Evolutionary conservation across 345 rosid genomes (phyloP).

Genomic region (Salix purpurea): DNA sequence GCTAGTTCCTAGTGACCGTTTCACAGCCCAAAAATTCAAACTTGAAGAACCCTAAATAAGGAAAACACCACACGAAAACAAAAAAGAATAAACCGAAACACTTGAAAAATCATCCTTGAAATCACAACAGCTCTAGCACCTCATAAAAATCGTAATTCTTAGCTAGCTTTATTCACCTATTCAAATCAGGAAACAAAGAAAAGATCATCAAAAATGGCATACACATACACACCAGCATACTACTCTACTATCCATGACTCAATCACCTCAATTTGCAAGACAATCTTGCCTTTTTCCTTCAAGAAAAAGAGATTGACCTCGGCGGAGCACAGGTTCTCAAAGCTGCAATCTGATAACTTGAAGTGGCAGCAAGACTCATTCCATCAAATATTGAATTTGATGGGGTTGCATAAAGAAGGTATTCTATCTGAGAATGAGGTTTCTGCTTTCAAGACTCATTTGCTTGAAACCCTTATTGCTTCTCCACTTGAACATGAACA

Average conservation of each 20-base stretch:
- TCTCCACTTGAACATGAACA: conserved; percentile 54
- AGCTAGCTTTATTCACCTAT: conserved; percentile 8
- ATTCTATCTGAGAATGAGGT: conserved; percentile 53
- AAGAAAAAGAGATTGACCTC: conserved; percentile 52
- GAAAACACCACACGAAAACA: background rate
- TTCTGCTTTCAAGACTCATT: conserved; percentile 48
- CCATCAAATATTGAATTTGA: conserved; percentile 67
- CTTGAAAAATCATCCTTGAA: background rate
- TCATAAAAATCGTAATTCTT: conserved; percentile 6
- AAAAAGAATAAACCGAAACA: background rate
- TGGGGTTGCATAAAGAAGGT: conserved; percentile 67
- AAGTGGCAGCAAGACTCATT: conserved; percentile 83
- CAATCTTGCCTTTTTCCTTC: conserved; percentile 61
- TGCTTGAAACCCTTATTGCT: conserved; percentile 56
- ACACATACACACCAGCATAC: conserved; percentile 66
- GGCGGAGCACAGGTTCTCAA: conserved; percentile 47
- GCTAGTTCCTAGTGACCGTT: conserved; percentile 56
- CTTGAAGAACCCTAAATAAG: background rate
- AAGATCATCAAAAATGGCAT: conserved; percentile 41
- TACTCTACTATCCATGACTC: conserved; percentile 74
- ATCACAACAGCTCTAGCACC: conserved; percentile 25
- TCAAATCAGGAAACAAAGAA: conserved; percentile 3
- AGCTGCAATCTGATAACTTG: conserved; percentile 67
- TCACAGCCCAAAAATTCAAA: conserved; percentile 16
- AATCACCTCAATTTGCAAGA: conserved; percentile 74